Percentiles rank a stretch among this genome's conserved stretches.
These are phyloP conservation scores for Penicillium sp. DNA, from an alignment of 2,329 filamentous ascomycete genomes.

Conservation along the genomic window DNA sequence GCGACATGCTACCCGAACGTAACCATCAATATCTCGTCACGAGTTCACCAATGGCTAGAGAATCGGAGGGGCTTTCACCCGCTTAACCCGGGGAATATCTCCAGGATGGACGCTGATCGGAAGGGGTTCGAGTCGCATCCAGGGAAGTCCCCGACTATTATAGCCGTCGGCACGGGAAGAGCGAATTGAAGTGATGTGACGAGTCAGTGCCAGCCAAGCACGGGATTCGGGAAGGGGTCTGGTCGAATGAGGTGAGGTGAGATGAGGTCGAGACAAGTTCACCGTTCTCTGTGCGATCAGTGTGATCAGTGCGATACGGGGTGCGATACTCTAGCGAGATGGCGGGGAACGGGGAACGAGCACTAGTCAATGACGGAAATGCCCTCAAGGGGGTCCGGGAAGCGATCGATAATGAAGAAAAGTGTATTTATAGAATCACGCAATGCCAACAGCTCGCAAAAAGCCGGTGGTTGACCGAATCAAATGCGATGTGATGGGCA, in stretches of 20 bases:
- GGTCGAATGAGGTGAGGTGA: background rate
- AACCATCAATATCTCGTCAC: background rate
- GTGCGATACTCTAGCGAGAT: background rate
- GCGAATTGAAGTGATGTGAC: constrained; percentile 16
- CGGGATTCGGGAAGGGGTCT: background rate
- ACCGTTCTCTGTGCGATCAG: background rate
- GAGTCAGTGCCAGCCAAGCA: constrained; percentile 10
- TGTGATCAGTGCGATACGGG: background rate
- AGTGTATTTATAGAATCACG: constrained; percentile 26
- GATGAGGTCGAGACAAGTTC: no score
- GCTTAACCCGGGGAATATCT: constrained; percentile 6
- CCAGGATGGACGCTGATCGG: constrained; percentile 17
- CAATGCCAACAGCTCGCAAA: constrained; percentile 9
- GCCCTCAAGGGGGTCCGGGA: background rate
- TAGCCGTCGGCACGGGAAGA: constrained; percentile 13
- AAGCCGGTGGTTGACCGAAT: constrained; percentile 16
- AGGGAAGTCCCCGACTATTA: constrained; percentile 16
- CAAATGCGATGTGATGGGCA: constrained; percentile 2
- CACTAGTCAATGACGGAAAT: background rate
- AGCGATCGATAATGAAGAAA: background rate
- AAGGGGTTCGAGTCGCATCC: constrained; percentile 3
- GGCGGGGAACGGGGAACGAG: no score
- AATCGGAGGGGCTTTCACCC: constrained; percentile 8
- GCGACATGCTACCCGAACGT: constrained; percentile 53
- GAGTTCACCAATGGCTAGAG: background rate